Base-by-base conservation (phyloP, 495 filamentous ascomycete species). In the Penicillium silybi region DNA sequence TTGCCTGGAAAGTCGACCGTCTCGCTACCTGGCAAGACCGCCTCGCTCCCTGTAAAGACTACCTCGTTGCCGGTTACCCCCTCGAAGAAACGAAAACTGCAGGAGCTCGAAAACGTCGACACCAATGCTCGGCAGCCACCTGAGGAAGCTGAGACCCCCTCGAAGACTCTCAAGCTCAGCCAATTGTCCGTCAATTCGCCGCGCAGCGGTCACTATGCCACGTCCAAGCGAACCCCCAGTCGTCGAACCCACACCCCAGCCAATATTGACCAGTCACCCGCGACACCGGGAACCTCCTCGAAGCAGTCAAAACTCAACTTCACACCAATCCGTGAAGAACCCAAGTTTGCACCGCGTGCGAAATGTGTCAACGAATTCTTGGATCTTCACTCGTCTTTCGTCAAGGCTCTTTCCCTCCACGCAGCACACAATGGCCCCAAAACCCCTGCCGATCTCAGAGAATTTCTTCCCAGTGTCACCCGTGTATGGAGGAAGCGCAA, bases 401-500 rank as follows among this genome's bases (percentile, higher is more conserved):
- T 73, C 6, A 69, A 72, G 46, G 69, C 73, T 11, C 55, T 76
- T 6, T 66, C 69, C 0, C 53, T 76, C 13, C 71, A 78, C 46
- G 57, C 61, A 13, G 71, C 73, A 18, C 74, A 78, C 50, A 70
- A 71, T 41, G 72, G 73, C 15, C 42, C 59, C 3, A 49, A 50
- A 13, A 51, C 67, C 9, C 68, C 74, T 0, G 72, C 71, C 11
- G 74, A 78, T 29, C 45, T 76, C 34, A 53, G 65, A 46, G 69
- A 75, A 40, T 67, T 78, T 25, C 61, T 75, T 13, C 63, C 58
- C 32, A 73, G 63, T 23, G 60, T 75, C 6, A 65, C 67, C 34
- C 64, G 71, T 17, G 61, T 78, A 16, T 78, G 74, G 74, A 74
- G 71, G 57, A 76, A 75, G 53, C 65, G 74, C 44, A 76, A 76